phyloP scores from a whole-genome alignment of 257 asterid species.

The Petunia secreta region DNA sequence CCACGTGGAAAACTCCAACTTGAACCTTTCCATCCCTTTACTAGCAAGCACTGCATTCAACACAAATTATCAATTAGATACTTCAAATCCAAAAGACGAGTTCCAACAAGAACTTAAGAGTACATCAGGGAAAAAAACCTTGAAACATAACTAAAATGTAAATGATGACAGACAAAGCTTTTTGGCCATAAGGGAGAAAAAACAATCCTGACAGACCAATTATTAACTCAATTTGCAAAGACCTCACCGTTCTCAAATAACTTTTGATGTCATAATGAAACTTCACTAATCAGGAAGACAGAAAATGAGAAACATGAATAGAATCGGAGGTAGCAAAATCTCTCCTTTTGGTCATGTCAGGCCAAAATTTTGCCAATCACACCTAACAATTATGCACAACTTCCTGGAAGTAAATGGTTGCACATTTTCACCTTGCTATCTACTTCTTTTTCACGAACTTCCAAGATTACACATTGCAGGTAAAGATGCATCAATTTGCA shows the following conservation, averaged over 20 bases:
- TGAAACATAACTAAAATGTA: neutral
- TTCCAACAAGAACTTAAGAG: neutral
- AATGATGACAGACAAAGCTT: neutral
- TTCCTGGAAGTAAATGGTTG: neutral
- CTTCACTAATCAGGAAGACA: neutral
- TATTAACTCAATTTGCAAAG: neutral
- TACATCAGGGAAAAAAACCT: neutral
- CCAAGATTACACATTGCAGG: no score
- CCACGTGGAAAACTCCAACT: slow-evolving; percentile 98
- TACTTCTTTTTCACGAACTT: neutral
- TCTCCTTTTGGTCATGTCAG: neutral
- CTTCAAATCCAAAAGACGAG: slow-evolving; percentile 19
- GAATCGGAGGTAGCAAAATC: neutral
- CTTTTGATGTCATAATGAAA: neutral
- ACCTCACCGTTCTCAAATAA: neutral
- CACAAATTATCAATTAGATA: slow-evolving; percentile 14
- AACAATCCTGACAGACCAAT: neutral
- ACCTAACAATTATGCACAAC: neutral
- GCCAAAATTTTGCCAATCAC: no score
- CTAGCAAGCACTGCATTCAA: slow-evolving; percentile 66
- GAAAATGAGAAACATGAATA: neutral
- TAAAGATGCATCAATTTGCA: no score
- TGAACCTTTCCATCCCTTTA: slow-evolving; percentile 90
- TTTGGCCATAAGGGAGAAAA: neutral
- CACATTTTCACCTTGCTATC: neutral